phyloP scores from a whole-genome alignment of 345 rosid genomes.

The Linum usitatissimum region DNA sequence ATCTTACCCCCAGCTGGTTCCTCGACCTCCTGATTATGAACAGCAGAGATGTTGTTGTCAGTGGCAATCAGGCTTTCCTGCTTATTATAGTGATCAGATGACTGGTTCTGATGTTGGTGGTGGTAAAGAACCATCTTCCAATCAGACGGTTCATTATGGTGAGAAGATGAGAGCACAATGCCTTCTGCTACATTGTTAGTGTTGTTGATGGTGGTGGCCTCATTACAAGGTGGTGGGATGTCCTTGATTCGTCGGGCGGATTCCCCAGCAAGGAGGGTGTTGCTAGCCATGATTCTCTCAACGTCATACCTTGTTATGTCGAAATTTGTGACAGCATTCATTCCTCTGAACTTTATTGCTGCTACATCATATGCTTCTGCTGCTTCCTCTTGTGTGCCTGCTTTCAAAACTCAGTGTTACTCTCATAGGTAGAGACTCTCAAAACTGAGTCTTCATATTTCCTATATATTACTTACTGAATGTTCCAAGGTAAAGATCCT shows the following conservation, averaged over 20 bases:
- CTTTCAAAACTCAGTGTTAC: not conserved
- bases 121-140: slow-evolving; percentile 31
- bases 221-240: slow-evolving; percentile 12
- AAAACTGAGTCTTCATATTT: not conserved
- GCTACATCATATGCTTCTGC: slow-evolving; percentile 99
- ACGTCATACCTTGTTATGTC: slow-evolving; percentile 90
- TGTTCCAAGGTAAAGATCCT: slow-evolving; percentile 91
- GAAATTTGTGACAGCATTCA: slow-evolving; percentile 88
- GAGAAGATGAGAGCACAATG: slow-evolving; percentile 14
- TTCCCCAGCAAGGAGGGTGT: slow-evolving; percentile 69
- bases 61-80: slow-evolving; percentile 19
- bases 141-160: slow-evolving; percentile 17
- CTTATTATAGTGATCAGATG: slow-evolving; percentile 18
- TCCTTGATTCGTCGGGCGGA: slow-evolving; percentile 58
- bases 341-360: slow-evolving; percentile 84
- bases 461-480: slow-evolving; percentile 39
- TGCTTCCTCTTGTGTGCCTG: slow-evolving; percentile 97
- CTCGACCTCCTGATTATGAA: slow-evolving; percentile 20
- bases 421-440: not conserved
- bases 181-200: slow-evolving; percentile 17
- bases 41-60: slow-evolving; percentile 7
- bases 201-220: slow-evolving; percentile 8
- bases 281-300: slow-evolving; percentile 69
- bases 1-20: slow-evolving; percentile 24
- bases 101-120: slow-evolving; percentile 26